Percentiles rank a stretch among this genome's conserved stretches.
phyloP scores from a whole-genome alignment of 495 filamentous ascomycete genomes.

The Podospora bellae-mahoneyi region DNA sequence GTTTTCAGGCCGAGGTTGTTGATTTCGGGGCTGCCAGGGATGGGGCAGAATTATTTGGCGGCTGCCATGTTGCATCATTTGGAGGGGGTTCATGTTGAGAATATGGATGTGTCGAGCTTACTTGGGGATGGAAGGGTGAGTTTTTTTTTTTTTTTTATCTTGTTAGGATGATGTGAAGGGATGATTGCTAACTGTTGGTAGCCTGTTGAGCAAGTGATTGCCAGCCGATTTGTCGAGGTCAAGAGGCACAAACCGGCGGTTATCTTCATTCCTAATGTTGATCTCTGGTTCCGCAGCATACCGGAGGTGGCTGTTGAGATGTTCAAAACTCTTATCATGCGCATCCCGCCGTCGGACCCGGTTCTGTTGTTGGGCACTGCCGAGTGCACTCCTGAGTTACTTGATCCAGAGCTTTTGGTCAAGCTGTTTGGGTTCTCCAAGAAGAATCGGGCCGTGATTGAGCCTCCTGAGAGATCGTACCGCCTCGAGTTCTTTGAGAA shows the following conservation, averaged over 20 bases:
- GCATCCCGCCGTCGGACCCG: conserved; percentile 80
- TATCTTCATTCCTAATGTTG: conserved; percentile 87
- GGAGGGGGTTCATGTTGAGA: conserved; percentile 90
- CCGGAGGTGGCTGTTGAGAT: conserved; percentile 61
- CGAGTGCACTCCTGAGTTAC: conserved; percentile 57
- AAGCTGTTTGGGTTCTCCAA: conserved; percentile 83
- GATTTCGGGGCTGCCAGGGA: conserved; percentile 71
- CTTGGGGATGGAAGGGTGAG: conserved; percentile 56
- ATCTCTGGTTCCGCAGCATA: conserved; percentile 77
- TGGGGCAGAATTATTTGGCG: conserved; percentile 92
- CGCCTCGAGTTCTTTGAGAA: conserved; percentile 73
- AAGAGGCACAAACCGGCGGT: conserved; percentile 93
- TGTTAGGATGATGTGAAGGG: neutral
- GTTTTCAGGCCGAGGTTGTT: conserved; percentile 86
- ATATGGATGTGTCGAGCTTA: conserved; percentile 86
- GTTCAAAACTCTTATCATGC: conserved; percentile 72
- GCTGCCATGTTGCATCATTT: conserved; percentile 84
- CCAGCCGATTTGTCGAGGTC: conserved; percentile 86
- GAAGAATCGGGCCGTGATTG: conserved; percentile 67
- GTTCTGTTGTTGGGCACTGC: conserved; percentile 80
- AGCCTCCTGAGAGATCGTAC: conserved; percentile 57
- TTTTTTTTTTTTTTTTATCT: conserved; percentile 10
- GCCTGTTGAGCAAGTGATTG: conserved; percentile 80
- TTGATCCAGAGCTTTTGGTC: conserved; percentile 56
- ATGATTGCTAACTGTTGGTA: conserved; percentile 33